Conservation (phyloP, 495 filamentous ascomycete species). For the Aspergillus nanangensis region DNA sequence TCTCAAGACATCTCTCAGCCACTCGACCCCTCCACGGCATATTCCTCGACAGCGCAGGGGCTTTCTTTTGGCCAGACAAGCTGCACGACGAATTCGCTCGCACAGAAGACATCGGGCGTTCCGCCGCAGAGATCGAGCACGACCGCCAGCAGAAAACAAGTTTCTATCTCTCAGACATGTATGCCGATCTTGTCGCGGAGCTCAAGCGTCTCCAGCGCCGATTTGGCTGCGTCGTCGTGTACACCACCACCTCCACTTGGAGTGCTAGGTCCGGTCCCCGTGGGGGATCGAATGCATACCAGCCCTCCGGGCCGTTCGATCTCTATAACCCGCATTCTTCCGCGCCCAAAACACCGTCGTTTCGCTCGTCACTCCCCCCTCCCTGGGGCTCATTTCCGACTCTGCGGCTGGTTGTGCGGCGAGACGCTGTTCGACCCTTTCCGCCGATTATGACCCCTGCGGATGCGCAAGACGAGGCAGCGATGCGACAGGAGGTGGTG, state of each 20-base stretch:
- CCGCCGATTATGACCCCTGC: slow-evolving; percentile 47
- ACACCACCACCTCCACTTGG: slow-evolving; percentile 28
- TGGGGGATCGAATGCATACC: neutral
- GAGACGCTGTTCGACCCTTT: slow-evolving; percentile 47
- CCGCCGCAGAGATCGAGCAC: slow-evolving; percentile 25
- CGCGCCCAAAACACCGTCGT: slow-evolving; percentile 29
- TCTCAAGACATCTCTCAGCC: slow-evolving; percentile 42
- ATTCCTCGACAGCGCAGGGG: slow-evolving; percentile 48
- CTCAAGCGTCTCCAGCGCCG: slow-evolving; percentile 30
- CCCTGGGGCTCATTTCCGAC: slow-evolving; percentile 45
- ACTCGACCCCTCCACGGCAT: slow-evolving; percentile 44
- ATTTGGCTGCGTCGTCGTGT: slow-evolving; percentile 39
- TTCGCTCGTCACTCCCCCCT: slow-evolving; percentile 38
- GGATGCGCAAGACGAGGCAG: slow-evolving; percentile 51
- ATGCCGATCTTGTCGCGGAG: slow-evolving; percentile 26
- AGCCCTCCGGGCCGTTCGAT: slow-evolving; percentile 8
- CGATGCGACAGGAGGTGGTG: slow-evolving; percentile 36
- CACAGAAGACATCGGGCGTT: slow-evolving; percentile 32
- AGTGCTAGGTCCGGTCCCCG: slow-evolving; percentile 10
- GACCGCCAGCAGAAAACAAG: slow-evolving; percentile 23
- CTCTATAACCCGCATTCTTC: slow-evolving; percentile 15
- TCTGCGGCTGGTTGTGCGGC: slow-evolving; percentile 42
- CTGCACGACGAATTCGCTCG: slow-evolving; percentile 43
- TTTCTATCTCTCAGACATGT: slow-evolving; percentile 33
- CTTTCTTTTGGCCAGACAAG: slow-evolving; percentile 57